Conservation (phyloP, 768 basidiomycete genomes). For the Fistulinella prunicolor region DNA sequence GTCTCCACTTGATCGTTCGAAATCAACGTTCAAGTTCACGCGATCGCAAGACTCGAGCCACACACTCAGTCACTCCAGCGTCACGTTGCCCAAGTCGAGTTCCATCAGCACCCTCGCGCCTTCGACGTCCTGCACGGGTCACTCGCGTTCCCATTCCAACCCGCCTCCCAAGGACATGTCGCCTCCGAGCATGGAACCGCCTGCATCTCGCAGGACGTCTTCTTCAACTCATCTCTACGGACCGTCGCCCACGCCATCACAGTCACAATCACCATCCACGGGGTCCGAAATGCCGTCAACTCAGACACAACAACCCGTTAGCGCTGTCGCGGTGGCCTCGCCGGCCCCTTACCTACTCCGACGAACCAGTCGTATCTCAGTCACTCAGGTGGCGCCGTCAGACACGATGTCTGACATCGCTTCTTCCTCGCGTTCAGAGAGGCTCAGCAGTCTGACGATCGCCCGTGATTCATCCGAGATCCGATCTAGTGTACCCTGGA, state of each 20-base stretch:
- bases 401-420: constrained; percentile 4
- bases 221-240: constrained; percentile 5
- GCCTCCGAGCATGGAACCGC: constrained; percentile 15
- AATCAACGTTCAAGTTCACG: constrained; percentile 9
- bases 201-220: constrained; percentile 14
- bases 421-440: constrained; percentile 5
- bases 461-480: constrained; percentile 20
- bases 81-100: constrained; percentile 24
- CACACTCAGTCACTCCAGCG: constrained; percentile 18
- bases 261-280: background rate
- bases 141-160: constrained; percentile 18
- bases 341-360: constrained; percentile 21
- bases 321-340: constrained; percentile 2
- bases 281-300: background rate
- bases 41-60: constrained; percentile 21
- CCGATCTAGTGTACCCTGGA: constrained; percentile 12
- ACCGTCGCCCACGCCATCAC: background rate
- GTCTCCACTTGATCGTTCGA: constrained; percentile 11
- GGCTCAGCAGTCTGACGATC: background rate
- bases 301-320: constrained; percentile 10
- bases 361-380: constrained; percentile 18
- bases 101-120: constrained; percentile 28
- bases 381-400: constrained; percentile 3
- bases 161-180: constrained; percentile 10
- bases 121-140: constrained; percentile 25